Base-by-base conservation (phyloP, 805 yeast species). In the Candida ficus region DNA sequence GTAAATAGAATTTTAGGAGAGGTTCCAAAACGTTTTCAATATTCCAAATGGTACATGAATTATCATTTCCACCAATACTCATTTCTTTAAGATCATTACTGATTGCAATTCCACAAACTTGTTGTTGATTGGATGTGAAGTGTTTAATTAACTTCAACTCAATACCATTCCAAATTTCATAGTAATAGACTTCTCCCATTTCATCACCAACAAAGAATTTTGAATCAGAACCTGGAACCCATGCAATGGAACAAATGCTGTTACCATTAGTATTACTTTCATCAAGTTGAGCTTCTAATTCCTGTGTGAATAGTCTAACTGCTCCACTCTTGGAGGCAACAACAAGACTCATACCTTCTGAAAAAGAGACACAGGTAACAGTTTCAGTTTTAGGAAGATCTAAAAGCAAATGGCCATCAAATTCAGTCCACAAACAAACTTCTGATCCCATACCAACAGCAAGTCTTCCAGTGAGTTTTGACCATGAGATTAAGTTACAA, bases 31-130 rank as follows among this genome's bases (percentile, higher is more conserved):
- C 43, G 39, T 68, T 56, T 3, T 63, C 38, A 17, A 84, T 70
- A 48, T 83, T 78, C 95, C 95, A 89, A 2, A 90, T 65, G 1
- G 85, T 71, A 43, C 91, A 85, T 14, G 76, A 66, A 53, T 89
- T 87, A 55, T 89, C 95, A 57, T 89, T 89, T 3, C 88, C 85
- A 1, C 96, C 96, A 8, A 85, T 73, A 0, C 95, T 89, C 27
- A 86, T 53, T 40, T 81, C 80, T 2, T 67, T 63, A 19, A 64
- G 62, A 38, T 74, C 75, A 5, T 64, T 60, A 46, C 75, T 78
- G 13, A 87, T 57, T 5, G 85, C 78, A 14, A 87, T 71, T 1
- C 84, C 85, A 59, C 84, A 79, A 26, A 79, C 70, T 54, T 78
- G 84, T 49, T 77, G 82, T 22, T 68, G 65, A 42, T 75, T 78